These are phyloP conservation scores for Penicillium frequentans DNA, from an alignment of 2,329 filamentous ascomycete species.

Conservation along the genomic window DNA sequence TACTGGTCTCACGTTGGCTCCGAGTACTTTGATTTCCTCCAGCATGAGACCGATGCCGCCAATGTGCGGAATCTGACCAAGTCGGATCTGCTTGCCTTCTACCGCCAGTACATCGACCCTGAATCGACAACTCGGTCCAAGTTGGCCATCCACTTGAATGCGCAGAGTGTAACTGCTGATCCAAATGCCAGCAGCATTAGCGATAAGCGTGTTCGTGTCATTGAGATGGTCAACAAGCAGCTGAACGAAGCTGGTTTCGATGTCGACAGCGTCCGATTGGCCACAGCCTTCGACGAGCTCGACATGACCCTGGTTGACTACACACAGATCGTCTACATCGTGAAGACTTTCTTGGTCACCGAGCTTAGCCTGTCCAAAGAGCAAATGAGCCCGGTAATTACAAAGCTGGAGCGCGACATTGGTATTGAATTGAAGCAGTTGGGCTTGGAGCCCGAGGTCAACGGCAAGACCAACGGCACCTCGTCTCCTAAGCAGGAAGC, in stretches of 20 bases:
- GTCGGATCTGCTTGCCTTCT: slow-evolving; percentile 77
- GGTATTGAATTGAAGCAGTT: slow-evolving; percentile 45
- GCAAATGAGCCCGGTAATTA: slow-evolving; percentile 50
- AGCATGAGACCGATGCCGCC: slow-evolving; percentile 75
- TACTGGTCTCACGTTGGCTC: slow-evolving; percentile 83
- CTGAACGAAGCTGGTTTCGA: slow-evolving; percentile 50
- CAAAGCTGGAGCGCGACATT: slow-evolving; percentile 52
- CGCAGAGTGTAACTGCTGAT: slow-evolving; percentile 60
- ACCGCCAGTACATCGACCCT: slow-evolving; percentile 71
- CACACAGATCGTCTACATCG: slow-evolving; percentile 50
- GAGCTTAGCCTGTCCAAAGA: slow-evolving; percentile 52
- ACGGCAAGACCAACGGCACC: slow-evolving; percentile 30
- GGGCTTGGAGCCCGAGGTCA: slow-evolving; percentile 32
- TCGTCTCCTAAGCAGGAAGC: slow-evolving; percentile 39
- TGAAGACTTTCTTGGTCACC: slow-evolving; percentile 53
- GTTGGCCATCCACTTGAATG: slow-evolving; percentile 77
- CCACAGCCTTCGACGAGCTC: slow-evolving; percentile 46
- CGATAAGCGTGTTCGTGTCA: slow-evolving; percentile 48
- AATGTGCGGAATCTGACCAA: slow-evolving; percentile 75
- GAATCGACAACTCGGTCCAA: slow-evolving; percentile 74
- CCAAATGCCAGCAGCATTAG: slow-evolving; percentile 26
- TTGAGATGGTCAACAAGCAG: slow-evolving; percentile 46
- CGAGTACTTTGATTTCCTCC: slow-evolving; percentile 87
- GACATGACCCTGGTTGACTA: slow-evolving; percentile 49
- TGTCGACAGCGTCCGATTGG: slow-evolving; percentile 43